A percentile compares a stretch with the other conserved stretches of the same genome.
Conservation (phyloP, 345 rosid genomes). For the Corchorus capsularis region DNA sequence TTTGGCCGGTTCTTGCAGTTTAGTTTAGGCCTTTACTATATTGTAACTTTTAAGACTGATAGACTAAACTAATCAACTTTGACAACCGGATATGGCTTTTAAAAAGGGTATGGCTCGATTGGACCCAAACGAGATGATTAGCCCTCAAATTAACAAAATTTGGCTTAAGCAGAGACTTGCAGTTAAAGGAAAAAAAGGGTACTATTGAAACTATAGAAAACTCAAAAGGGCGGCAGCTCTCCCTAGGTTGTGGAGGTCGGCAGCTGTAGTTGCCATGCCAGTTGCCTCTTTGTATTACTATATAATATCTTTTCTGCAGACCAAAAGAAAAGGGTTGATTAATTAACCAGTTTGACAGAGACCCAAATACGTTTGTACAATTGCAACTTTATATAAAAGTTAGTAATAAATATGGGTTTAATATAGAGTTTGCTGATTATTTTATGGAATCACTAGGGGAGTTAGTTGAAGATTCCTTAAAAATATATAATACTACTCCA, state of each 20-base stretch:
- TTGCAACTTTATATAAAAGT: background rate
- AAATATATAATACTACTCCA: too few species aligned
- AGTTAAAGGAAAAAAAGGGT: constrained; percentile 2
- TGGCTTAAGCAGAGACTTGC: background rate
- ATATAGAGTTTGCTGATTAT: background rate
- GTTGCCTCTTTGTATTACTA: constrained; percentile 7
- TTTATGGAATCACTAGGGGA: background rate
- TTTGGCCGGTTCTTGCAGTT: constrained; percentile 1
- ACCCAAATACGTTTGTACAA: background rate
- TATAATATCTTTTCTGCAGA: background rate
- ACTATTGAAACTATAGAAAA: background rate
- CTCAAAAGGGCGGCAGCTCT: background rate
- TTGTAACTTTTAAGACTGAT: background rate
- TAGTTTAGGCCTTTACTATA: background rate
- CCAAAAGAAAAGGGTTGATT: background rate
- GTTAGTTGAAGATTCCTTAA: constrained; percentile 1
- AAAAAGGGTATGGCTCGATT: background rate
- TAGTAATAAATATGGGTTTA: too few species aligned
- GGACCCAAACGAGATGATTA: constrained; percentile 4
- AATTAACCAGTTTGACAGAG: background rate
- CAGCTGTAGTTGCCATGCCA: background rate
- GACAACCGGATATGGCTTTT: constrained; percentile 4
- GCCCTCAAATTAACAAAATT: background rate
- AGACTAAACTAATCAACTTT: background rate
- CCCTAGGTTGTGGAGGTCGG: constrained; percentile 13